Evolutionary conservation across 2,329 filamentous ascomycete genomes (phyloP), one percentile per base, ranked within the genome.

Genomic region (Talaromyces sp.): DNA sequence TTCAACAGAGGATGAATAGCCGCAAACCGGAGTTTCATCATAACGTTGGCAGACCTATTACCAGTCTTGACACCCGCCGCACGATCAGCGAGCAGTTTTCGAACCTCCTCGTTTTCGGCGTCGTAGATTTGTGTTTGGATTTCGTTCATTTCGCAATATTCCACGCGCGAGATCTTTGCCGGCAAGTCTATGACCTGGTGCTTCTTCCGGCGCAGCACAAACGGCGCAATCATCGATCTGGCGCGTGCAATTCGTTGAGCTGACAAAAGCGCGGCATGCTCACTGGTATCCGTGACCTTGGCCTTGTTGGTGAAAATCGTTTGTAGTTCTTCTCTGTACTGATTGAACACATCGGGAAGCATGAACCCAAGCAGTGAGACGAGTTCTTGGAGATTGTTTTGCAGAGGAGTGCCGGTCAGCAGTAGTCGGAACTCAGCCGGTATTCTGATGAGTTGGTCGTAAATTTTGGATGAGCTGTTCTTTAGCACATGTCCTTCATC

Each of bases 401-500:
- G 95, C 13, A 99, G 83, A 0, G 95, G 95, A 0, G 95, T 99
- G 49, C 95, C 95, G 30, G 88, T 91, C 28, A 99, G 84, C 4
- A 99, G 82, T 57, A 99, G 84, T 64, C 92, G 88, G 82, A 95
- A 97, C n/a, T 85, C 79, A 0, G 92, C 88, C 0, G 84, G 84
- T 59, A 99, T 92, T 39, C 85, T 84, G 69, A 90, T 87, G 58
- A 98, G 81, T 63, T 90, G 88, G 69, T 86, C 85, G 74, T 97
- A 97, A 6, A 91, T 83, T 58, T 90, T 86, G 0, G 93, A 96
- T 54, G 88, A 87, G 2, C 88, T 88, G 72, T 96, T 98, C 78
- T 96, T 96, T 73, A 99, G 80, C 70, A 91, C 88, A 75, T 99
- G 95, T 0, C 93, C 95, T 76, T 99, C 95, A 71, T 99, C 95